phyloP scores from a whole-genome alignment of 345 rosid species.

The Euphorbia pulcherrima region DNA sequence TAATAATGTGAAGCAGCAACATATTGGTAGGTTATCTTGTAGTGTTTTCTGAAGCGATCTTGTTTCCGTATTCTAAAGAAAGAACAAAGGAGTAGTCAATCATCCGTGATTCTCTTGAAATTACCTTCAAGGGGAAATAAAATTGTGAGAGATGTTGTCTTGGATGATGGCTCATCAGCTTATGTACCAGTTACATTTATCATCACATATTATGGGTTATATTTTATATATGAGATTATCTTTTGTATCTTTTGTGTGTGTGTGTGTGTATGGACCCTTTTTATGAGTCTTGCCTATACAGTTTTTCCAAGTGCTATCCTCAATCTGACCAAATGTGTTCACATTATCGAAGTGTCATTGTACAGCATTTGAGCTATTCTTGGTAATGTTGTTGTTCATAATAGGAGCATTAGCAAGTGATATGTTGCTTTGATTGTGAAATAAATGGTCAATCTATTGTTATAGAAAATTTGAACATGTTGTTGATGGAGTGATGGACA shows the following conservation, averaged over 20 bases:
- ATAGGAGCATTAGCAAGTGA: not conserved
- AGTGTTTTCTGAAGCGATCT: constrained; percentile 35
- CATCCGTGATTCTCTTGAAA: constrained; percentile 34
- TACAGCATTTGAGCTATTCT: not conserved
- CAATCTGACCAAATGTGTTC: not conserved
- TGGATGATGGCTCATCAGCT: constrained; percentile 35
- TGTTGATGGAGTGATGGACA: not conserved
- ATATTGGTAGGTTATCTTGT: constrained; percentile 39
- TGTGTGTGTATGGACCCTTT: constrained; percentile 19
- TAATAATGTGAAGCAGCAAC: constrained; percentile 48
- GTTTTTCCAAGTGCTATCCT: not conserved
- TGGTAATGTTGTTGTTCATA: not conserved
- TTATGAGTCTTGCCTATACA: constrained; percentile 1
- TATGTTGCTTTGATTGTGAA: not conserved
- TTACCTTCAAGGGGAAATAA: constrained; percentile 41
- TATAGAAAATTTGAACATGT: not conserved
- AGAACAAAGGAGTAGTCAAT: constrained; percentile 34
- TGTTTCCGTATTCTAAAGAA: not conserved
- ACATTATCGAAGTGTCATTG: not conserved
- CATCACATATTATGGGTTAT: constrained; percentile 23
- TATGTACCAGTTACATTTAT: constrained; percentile 42
- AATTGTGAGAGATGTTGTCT: constrained; percentile 32
- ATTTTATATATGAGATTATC: constrained; percentile 25
- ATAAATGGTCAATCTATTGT: no score
- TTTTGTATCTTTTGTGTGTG: constrained; percentile 12